Percentiles rank a stretch among this genome's conserved stretches.
Conservation (phyloP, 176 grass and related monocot genomes). For the Saccharum officinarum region DNA sequence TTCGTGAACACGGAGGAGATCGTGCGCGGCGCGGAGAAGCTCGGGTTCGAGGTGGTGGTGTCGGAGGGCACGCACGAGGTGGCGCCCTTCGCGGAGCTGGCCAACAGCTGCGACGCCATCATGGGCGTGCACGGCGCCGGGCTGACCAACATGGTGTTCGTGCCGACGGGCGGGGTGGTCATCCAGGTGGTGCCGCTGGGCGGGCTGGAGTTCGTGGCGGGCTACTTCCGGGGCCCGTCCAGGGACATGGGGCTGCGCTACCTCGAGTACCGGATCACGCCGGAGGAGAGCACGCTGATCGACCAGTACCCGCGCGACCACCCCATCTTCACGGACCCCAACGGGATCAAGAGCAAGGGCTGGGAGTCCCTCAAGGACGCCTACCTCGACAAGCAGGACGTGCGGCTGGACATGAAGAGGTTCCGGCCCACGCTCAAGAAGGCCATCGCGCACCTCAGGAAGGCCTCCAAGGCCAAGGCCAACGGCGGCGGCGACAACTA, state of each 20-base stretch:
- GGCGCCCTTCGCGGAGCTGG: conserved; percentile 50
- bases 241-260: conserved; percentile 69
- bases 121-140: conserved; percentile 88
- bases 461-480: conserved; percentile 23
- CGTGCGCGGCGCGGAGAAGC: conserved; percentile 35
- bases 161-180: conserved; percentile 59
- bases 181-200: conserved; percentile 90
- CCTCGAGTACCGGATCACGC: conserved; percentile 73
- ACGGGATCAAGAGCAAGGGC: conserved; percentile 54
- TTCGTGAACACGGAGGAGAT: conserved; percentile 69
- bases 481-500: neutral
- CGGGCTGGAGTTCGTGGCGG: conserved; percentile 45
- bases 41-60: conserved; percentile 68
- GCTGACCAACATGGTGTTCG: conserved; percentile 91
- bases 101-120: conserved; percentile 68
- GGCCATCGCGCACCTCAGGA: conserved; percentile 45
- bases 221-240: conserved; percentile 61
- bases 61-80: conserved; percentile 60
- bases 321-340: conserved; percentile 74
- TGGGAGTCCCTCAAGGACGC: conserved; percentile 52
- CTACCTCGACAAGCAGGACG: conserved; percentile 85
- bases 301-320: conserved; percentile 73
- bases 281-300: conserved; percentile 77
- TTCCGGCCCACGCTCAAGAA: conserved; percentile 60
- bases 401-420: conserved; percentile 63